Percentiles rank a stretch among this genome's conserved stretches.
These are phyloP conservation scores for Vitis hybrid DNA, from an alignment of 177 flowering plant genomes.

Conservation along the genomic window DNA sequence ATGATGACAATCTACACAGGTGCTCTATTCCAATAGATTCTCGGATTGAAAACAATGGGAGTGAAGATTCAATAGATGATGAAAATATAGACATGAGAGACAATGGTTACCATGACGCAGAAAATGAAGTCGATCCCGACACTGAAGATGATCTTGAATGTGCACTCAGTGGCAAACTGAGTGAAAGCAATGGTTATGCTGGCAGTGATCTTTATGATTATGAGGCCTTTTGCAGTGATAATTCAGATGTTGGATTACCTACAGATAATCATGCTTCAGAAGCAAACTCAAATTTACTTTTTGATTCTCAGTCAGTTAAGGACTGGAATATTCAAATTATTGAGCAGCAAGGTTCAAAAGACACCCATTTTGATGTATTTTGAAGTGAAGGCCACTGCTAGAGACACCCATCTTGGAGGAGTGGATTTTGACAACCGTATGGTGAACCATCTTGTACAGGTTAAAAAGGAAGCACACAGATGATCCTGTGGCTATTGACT, in stretches of 20 bases:
- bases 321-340: too few species aligned
- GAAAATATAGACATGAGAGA: slow-evolving; percentile 64
- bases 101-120: slow-evolving; percentile 85
- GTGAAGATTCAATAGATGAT: slow-evolving; percentile 83
- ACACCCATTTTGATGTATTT: too few species aligned
- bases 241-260: slow-evolving; percentile 53
- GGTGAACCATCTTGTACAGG: too few species aligned
- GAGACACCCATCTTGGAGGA: too few species aligned
- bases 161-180: slow-evolving; percentile 75
- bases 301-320: too few species aligned
- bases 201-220: slow-evolving; percentile 89
- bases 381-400: too few species aligned
- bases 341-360: too few species aligned
- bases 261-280: too few species aligned
- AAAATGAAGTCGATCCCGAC: slow-evolving; percentile 79
- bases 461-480: too few species aligned
- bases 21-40: slow-evolving; percentile 89
- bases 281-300: too few species aligned
- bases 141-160: slow-evolving; percentile 77
- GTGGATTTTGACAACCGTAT: too few species aligned
- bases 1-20: slow-evolving; percentile 15
- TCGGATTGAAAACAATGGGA: slow-evolving; percentile 73
- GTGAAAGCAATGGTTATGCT: slow-evolving; percentile 87
- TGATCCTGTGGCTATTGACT: too few species aligned
- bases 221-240: slow-evolving; percentile 76